Percentiles rank a stretch among this genome's conserved stretches.
These are phyloP conservation scores for Colletotrichum chrysophilum DNA, from an alignment of 2,329 filamentous ascomycete genomes.

Conservation along the genomic window DNA sequence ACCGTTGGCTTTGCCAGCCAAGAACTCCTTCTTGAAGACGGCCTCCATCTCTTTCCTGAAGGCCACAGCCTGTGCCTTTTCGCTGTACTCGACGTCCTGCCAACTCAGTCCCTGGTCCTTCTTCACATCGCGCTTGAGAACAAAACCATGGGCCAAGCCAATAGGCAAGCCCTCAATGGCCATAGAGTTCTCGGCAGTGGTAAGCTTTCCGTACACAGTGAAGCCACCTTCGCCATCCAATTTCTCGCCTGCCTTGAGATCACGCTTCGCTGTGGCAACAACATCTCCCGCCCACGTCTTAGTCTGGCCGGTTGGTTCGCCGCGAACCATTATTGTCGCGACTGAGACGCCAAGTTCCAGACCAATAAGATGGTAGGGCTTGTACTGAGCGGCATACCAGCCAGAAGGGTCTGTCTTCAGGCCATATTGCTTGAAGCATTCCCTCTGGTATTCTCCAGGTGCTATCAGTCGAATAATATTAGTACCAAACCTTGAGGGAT, in stretches of 20 bases:
- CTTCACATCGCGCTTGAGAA: conserved; percentile 43
- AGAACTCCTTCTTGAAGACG: conserved; percentile 34
- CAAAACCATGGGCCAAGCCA: conserved; percentile 45
- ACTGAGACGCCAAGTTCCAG: conserved; percentile 49
- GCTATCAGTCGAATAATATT: conserved; percentile 1
- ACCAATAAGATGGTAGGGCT: conserved; percentile 52
- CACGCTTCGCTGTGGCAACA: conserved; percentile 50
- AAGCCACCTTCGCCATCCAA: conserved; percentile 50
- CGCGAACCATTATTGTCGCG: conserved; percentile 24
- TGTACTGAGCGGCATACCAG: conserved; percentile 48
- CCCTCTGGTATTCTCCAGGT: conserved; percentile 42
- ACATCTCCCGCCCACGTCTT: conserved; percentile 48
- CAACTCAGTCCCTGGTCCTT: conserved; percentile 47
- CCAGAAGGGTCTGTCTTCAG: conserved; percentile 46
- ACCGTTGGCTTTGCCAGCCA: neutral
- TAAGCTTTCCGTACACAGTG: conserved; percentile 49
- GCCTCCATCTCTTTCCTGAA: conserved; percentile 49
- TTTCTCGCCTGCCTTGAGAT: conserved; percentile 54
- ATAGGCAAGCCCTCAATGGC: conserved; percentile 19
- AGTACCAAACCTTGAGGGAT: neutral
- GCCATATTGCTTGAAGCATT: conserved; percentile 49
- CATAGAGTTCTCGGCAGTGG: conserved; percentile 32
- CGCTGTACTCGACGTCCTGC: conserved; percentile 48
- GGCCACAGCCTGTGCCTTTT: conserved; percentile 40
- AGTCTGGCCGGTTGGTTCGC: conserved; percentile 27